phyloP scores from a whole-genome alignment of 2,329 filamentous ascomycete species.

The Pestalotiopsis sp. region DNA sequence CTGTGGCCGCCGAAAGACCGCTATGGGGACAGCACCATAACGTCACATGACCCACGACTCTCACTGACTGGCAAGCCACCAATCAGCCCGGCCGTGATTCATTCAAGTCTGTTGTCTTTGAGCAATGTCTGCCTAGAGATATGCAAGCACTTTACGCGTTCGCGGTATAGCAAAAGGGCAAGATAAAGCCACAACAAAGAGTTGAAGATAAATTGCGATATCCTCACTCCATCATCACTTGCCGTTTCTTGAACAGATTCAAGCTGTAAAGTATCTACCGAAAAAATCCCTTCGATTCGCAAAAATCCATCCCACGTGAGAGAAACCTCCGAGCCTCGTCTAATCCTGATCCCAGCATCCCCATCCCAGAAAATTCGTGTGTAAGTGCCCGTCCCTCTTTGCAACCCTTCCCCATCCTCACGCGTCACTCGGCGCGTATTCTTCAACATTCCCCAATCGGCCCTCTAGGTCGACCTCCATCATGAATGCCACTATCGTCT shows the following conservation, averaged over 20 bases:
- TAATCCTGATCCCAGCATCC: neutral
- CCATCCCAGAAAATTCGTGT: neutral
- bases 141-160: neutral
- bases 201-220: neutral
- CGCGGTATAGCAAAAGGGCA: neutral
- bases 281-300: neutral
- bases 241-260: neutral
- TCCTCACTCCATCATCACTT: neutral
- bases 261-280: neutral
- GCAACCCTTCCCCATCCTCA: conserved; percentile 7
- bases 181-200: neutral
- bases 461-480: neutral
- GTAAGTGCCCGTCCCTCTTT: conserved; percentile 11
- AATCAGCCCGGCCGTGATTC: neutral
- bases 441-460: neutral
- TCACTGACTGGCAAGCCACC: neutral
- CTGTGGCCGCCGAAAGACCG: neutral
- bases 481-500: neutral
- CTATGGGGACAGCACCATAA: neutral
- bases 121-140: neutral
- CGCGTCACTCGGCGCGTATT: conserved; percentile 13
- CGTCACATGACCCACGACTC: neutral
- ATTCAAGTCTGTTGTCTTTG: neutral
- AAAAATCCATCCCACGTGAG: neutral
- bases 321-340: neutral